Base-by-base conservation (phyloP, 2,329 filamentous ascomycete species). In the Pseudogymnoascus sp. region DNA sequence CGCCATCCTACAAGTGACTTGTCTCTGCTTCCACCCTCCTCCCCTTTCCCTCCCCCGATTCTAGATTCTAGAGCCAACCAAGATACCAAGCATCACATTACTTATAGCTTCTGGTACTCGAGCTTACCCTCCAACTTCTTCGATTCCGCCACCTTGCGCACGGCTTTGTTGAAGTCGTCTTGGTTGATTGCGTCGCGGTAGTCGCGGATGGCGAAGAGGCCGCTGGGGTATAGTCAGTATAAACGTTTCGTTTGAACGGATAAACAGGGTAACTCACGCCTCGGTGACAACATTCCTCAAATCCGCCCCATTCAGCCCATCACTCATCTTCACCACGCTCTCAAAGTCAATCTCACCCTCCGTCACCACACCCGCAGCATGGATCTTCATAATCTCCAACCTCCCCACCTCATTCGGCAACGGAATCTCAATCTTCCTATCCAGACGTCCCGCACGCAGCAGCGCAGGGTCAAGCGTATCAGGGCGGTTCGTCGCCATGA, bases 241-340 rank as follows among this genome's bases (percentile, higher is more conserved):
- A 25, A 64, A 39, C 7, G 25, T 63, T 18, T 39, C 21, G 25
- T 27, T 29, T 15, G 9, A 18, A 40, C 2, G 60, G 35, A n/a
- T 37, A 37, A 9, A 13, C 18, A 48, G 60, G 52, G 55, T 2
- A 15, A 15, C 91, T 81, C 84, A 96, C 91, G 94, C 94, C 82
- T 99, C 94, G 12, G 94, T 99, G 60, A 99, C 92, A 60, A 99
- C 92, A 73, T 99, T 99, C 72, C 94, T 84, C 80, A 99, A 78
- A 85, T 99, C 94, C 59, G 94, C 94, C 73, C 94, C 94, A 77
- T 99, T 99, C 70, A 99, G 83, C 29, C 93, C 92, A 72, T 99
- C 94, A 70, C 92, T 97, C 94, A 99, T 99, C 86, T 99, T 99
- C 68, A 99, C 94, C 64, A 99, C 92, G 71, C 91, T 97, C 83